Percentiles rank a stretch among this genome's conserved stretches.
Conservation (phyloP, 495 filamentous ascomycete species). For the Elaphomyces granulatus region DNA sequence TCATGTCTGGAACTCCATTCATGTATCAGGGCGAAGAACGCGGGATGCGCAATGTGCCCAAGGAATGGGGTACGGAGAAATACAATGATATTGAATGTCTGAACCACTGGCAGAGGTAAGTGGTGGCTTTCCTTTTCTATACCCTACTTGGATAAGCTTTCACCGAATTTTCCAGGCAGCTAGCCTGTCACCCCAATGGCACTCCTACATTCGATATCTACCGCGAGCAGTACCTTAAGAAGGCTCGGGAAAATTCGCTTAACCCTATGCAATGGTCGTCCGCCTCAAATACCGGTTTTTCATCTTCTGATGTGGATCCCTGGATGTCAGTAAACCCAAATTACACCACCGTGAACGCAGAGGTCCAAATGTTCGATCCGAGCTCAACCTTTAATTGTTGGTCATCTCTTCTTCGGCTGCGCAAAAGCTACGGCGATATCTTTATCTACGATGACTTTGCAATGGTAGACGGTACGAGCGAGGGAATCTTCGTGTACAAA, state of each 20-base stretch:
- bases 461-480: slow-evolving; percentile 29
- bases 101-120: slow-evolving; percentile 44
- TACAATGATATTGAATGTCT: slow-evolving; percentile 60
- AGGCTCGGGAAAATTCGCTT: slow-evolving; percentile 41
- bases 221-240: slow-evolving; percentile 33
- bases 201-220: slow-evolving; percentile 19
- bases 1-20: slow-evolving; percentile 54
- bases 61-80: slow-evolving; percentile 47
- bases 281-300: slow-evolving; percentile 37
- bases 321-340: slow-evolving; percentile 52
- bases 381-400: slow-evolving; percentile 39
- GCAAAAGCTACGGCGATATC: slow-evolving; percentile 39
- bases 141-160: not conserved
- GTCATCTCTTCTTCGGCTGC: slow-evolving; percentile 34
- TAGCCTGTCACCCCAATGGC: slow-evolving; percentile 22
- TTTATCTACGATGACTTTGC: slow-evolving; percentile 49
- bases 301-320: slow-evolving; percentile 31
- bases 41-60: slow-evolving; percentile 58
- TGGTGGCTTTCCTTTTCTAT: not conserved
- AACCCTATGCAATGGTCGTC: slow-evolving; percentile 41
- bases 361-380: slow-evolving; percentile 29
- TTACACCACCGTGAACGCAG: slow-evolving; percentile 36
- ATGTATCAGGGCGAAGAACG: slow-evolving; percentile 68
- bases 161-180: slow-evolving; percentile 13
- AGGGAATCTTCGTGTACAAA: slow-evolving; percentile 35